Base-by-base conservation (phyloP, 768 basidiomycete genomes). In the Lactarius hatsudake region DNA sequence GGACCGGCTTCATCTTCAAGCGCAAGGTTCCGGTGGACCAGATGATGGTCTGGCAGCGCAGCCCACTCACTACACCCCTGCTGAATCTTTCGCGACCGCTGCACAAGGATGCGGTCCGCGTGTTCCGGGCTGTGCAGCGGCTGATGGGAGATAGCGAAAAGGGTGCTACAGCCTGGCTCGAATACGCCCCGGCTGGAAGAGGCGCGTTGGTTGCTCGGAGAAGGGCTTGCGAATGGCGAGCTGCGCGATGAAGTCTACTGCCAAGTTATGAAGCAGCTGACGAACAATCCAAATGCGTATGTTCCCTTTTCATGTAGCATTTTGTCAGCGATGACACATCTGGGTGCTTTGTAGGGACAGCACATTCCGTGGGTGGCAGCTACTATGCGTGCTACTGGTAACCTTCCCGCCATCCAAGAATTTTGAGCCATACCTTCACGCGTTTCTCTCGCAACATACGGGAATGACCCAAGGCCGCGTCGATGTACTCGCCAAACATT, bases 321-420 rank as follows among this genome's bases (percentile, higher is more conserved):
- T 26, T 58, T 64, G 7, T 56, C 59, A 18, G 66, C 17, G 55
- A 26, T 59, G 36, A 64, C 45, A 20, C 12, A 10, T 32, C 12
- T 59, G 2, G 17, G 40, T 32, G 20, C 53, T 13, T 69, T 59
- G 20, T 71, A 94, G 93, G 23, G 91, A 94, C 73, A 90, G 93
- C 73, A 75, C 86, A 38, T 94, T 97, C 79, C 90, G 89, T 73
- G 96, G 95, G 30, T 97, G 94, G 91, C 96, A 97, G 73, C 80
- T 97, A 58, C 79, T 96, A 54, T 96, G 93, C 74, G 94, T 98
- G 2, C 81, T 95, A 32, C 81, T 95, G n/a, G 86, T 92, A 63
- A 91, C 93, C 2, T 98, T 98, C 75, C 92, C 93, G 5, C 95
- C 96, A 1, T 95, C 93, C 12, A 94, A 94, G 78, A 89, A 94